phyloP scores from a whole-genome alignment of 352 stramenopile species.

The Chrysophaeum taylorii region DNA sequence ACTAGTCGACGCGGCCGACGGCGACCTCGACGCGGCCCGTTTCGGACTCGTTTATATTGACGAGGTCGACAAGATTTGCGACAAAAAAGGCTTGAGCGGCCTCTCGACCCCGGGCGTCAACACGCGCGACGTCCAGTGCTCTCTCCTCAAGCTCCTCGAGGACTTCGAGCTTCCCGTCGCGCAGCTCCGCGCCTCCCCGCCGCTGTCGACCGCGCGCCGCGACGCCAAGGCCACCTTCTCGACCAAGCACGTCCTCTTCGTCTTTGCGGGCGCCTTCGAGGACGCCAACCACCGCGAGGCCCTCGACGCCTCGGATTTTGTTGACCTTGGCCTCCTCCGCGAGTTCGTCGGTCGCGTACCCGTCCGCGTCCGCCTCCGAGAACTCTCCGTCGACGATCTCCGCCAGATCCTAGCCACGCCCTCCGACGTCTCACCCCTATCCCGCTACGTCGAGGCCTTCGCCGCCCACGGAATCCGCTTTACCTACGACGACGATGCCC shows the following conservation, averaged over 20 bases:
- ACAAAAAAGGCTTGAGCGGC: background rate
- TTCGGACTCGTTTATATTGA: too few relatives aligned
- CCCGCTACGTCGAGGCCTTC: background rate
- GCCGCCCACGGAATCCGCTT: background rate
- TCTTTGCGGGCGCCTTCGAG: slow-evolving; percentile 3
- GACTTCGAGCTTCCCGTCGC: background rate
- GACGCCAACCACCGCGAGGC: background rate
- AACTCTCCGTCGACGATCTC: background rate
- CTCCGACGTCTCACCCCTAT: background rate
- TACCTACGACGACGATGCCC: background rate
- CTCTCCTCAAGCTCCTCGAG: background rate
- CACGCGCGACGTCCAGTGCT: background rate
- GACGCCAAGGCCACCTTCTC: background rate
- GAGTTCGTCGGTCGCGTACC: slow-evolving; percentile 1
- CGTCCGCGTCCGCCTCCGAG: background rate
- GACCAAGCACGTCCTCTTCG: background rate
- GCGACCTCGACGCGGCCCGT: too few relatives aligned
- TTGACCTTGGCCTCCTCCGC: background rate
- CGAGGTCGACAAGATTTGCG: too few relatives aligned
- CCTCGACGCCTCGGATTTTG: background rate
- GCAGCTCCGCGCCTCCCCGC: background rate
- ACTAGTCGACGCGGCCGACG: too few relatives aligned
- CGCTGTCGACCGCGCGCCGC: background rate
- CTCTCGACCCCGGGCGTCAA: too few relatives aligned
- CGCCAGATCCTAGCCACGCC: background rate